Evolutionary conservation across 306 rosid species (phyloP).

Genomic region (Boehmeria nivea): DNA sequence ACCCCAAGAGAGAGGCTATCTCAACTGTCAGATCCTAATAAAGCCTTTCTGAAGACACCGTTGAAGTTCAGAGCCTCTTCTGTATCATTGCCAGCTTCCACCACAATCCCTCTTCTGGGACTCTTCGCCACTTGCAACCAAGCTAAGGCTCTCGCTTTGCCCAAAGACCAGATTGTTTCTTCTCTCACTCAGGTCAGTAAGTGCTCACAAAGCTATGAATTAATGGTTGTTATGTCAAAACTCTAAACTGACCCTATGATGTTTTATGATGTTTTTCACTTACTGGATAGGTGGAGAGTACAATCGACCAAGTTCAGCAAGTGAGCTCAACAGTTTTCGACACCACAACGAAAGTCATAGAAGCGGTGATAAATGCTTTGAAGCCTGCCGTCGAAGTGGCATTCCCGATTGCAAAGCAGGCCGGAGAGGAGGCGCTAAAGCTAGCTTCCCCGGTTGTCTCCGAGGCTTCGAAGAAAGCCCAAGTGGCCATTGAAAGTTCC

Average conservation of each 20-base stretch:
- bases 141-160: constrained; percentile 60
- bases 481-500: constrained; percentile 63
- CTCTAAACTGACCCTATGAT: too few relatives aligned
- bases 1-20: constrained; percentile 29
- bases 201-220: background rate
- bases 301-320: constrained; percentile 73
- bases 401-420: constrained; percentile 60
- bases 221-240: too few relatives aligned
- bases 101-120: constrained; percentile 64
- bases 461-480: constrained; percentile 73
- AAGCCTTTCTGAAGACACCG: constrained; percentile 30
- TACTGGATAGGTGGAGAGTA: constrained; percentile 64
- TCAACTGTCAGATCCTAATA: constrained; percentile 5
- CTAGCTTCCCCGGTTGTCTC: constrained; percentile 74
- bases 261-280: background rate
- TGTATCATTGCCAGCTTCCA: constrained; percentile 55
- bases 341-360: constrained; percentile 38
- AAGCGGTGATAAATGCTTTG: constrained; percentile 42
- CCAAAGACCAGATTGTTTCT: constrained; percentile 78
- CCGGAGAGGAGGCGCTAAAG: constrained; percentile 71
- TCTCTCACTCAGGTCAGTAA: constrained; percentile 58
- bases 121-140: constrained; percentile 54
- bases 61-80: constrained; percentile 31
- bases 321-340: constrained; percentile 54
- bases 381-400: constrained; percentile 77